Evolutionary conservation across 148 eudicot genomes (phyloP).

Genomic region (Cornus suecica): DNA sequence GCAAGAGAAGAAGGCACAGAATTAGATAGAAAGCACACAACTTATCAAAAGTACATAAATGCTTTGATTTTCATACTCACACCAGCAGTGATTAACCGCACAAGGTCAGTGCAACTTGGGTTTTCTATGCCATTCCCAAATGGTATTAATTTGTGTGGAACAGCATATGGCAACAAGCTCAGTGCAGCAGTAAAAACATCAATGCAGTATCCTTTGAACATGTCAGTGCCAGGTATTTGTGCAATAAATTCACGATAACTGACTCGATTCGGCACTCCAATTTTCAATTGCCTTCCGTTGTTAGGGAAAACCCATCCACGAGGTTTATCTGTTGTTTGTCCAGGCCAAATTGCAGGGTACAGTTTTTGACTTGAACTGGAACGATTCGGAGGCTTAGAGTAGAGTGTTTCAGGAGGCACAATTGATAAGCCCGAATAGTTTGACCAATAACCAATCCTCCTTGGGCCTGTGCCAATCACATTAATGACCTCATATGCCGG

Average conservation of each 20-base stretch:
- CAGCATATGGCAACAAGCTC: conserved; percentile 65
- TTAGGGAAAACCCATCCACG: conserved; percentile 81
- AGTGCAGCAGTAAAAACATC: conserved; percentile 72
- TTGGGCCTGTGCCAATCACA: conserved; percentile 57
- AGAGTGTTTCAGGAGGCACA: conserved; percentile 50
- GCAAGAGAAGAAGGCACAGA: conserved; percentile 6
- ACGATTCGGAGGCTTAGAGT: conserved; percentile 28
- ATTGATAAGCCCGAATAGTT: conserved; percentile 60
- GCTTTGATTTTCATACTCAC: conserved; percentile 37
- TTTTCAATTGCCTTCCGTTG: conserved; percentile 48
- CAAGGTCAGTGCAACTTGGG: conserved; percentile 54
- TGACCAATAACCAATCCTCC: conserved; percentile 70
- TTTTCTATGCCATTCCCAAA: conserved; percentile 56
- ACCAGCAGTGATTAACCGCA: conserved; percentile 39
- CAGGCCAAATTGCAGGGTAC: conserved; percentile 63
- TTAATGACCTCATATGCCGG: conserved; percentile 73
- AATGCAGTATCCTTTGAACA: conserved; percentile 61
- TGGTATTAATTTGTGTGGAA: conserved; percentile 56
- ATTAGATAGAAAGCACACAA: conserved; percentile 1
- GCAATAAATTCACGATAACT: conserved; percentile 52
- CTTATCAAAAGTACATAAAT: not conserved
- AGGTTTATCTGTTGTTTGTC: conserved; percentile 50
- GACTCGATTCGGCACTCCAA: conserved; percentile 73
- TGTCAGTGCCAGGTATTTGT: conserved; percentile 29
- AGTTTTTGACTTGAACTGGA: conserved; percentile 42